Base-by-base conservation (phyloP, 106 monocot genomes). In the Allium cepa region DNA sequence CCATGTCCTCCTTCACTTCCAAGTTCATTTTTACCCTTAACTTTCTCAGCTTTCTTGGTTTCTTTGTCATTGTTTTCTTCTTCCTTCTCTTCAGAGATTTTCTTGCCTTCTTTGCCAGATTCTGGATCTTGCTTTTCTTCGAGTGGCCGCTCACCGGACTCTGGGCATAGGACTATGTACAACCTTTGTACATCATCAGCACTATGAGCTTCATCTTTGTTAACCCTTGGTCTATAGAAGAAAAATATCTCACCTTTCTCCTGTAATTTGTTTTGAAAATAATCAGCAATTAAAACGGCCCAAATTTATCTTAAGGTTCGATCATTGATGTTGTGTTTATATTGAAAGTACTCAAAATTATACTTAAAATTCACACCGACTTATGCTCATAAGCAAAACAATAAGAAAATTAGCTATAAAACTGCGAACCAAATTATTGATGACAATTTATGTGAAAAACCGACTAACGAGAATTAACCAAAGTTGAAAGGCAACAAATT, bases 211-310 rank as follows among this genome's bases (percentile, higher is more conserved):
- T 85, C 85, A 9, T 83, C 88, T 67, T 74, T 78, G 60, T 45
- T 64, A n/a, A 92, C 82, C 65, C 85, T 92, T 10, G 88, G 88
- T 60, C 92, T 69, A 64, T 85, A 88, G 80, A 92, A 88, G 85
- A 92, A 92, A 74, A 92, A 88, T 27, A 92, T 88, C 58, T 87
- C 87, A 14, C 91, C 91, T 48, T 82, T 84, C 73, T 88, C 91
- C 91, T 92, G 51, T 52, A 75, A 8, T 17, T 46, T 16, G 4
- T 36, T 62, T 10, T 46, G 36, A 36, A 36, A 36, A 36, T 36
- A 36, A 36, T 36, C 36, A 36, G 1, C 36, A 62, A 62, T 9
- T 28, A 36, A 27, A 8, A 22, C 0, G 17, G 27, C 8, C 9
- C 12, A 26, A 62, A 8, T 12, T 10, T 9, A 62, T 2, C 61